Conservation (phyloP, 2,329 filamentous ascomycete genomes). For the Fonsecaea nubica region DNA sequence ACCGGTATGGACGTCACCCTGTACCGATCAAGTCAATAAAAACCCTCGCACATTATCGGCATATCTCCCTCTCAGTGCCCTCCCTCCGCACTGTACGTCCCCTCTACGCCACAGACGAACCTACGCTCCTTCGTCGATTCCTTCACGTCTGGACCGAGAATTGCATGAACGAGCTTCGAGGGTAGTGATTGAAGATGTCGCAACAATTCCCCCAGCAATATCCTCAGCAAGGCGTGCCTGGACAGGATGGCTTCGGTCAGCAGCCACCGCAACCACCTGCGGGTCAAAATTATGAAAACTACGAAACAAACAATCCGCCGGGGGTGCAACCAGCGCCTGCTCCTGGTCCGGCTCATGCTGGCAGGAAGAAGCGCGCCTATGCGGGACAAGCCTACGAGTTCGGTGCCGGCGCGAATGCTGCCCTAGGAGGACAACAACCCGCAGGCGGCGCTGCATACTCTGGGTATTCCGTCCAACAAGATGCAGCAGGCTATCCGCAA, state of each 20-base stretch:
- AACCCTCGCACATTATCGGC: constrained; percentile 28
- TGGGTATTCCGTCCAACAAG: constrained; percentile 64
- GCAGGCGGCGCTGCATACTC: constrained; percentile 66
- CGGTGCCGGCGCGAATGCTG: constrained; percentile 82
- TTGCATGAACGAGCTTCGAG: constrained; percentile 6
- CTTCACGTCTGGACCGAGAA: neutral
- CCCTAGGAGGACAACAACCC: constrained; percentile 55
- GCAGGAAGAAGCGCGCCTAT: constrained; percentile 86
- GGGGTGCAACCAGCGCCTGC: constrained; percentile 44
- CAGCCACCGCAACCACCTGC: constrained; percentile 44
- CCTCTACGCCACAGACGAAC: constrained; percentile 15
- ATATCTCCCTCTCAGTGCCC: constrained; percentile 14
- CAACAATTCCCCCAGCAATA: constrained; percentile 50
- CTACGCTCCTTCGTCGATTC: constrained; percentile 1
- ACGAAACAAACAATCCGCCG: constrained; percentile 47
- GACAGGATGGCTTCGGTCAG: constrained; percentile 56
- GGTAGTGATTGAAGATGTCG: constrained; percentile 44
- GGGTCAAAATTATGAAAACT: constrained; percentile 47
- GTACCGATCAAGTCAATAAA: constrained; percentile 11
- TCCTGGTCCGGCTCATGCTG: constrained; percentile 42
- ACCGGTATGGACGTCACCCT: constrained; percentile 27
- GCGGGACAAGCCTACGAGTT: constrained; percentile 95
- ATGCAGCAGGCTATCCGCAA: constrained; percentile 51
- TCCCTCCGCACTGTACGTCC: constrained; percentile 23
- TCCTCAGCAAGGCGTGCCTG: constrained; percentile 38